Evolutionary conservation across 1,139 yeast species (phyloP).

Genomic region (Eremothecium coryli): DNA sequence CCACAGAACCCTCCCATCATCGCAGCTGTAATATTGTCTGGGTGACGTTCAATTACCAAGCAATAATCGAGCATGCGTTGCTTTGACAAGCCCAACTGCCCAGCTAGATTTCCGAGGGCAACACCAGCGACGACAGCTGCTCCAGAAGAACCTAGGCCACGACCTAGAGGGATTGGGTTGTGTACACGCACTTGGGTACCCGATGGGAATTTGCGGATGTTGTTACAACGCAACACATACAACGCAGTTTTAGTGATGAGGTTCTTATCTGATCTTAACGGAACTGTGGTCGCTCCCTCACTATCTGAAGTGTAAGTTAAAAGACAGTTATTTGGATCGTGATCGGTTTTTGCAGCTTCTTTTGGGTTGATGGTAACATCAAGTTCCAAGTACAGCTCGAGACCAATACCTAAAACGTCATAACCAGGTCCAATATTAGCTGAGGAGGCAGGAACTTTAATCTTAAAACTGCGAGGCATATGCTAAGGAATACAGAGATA

Average conservation of each 20-base stretch:
- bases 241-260: slow-evolving; percentile 88
- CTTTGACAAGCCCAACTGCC: slow-evolving; percentile 60
- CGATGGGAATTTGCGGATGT: slow-evolving; percentile 60
- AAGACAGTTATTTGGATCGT: slow-evolving; percentile 60
- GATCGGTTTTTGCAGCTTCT: slow-evolving; percentile 37
- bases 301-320: slow-evolving; percentile 61
- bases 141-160: slow-evolving; percentile 97
- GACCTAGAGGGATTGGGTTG: slow-evolving; percentile 91
- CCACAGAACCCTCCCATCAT: slow-evolving; percentile 99
- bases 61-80: slow-evolving; percentile 87
- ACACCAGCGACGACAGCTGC: slow-evolving; percentile 98
- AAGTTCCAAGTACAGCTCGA: slow-evolving; percentile 62
- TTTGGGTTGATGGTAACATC: slow-evolving; percentile 54
- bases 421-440: slow-evolving; percentile 99
- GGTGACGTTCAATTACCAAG: slow-evolving; percentile 94
- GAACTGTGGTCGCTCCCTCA: slow-evolving; percentile 71
- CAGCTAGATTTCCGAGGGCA: slow-evolving; percentile 80
- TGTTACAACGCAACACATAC: slow-evolving; percentile 78
- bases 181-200: slow-evolving; percentile 77
- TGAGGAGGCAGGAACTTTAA: slow-evolving; percentile 90
- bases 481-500: no score
- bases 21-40: slow-evolving; percentile 96
- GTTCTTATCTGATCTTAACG: slow-evolving; percentile 65
- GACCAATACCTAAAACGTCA: slow-evolving; percentile 89
- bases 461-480: slow-evolving; percentile 40